phyloP scores from a whole-genome alignment of 257 asterid genomes.

The Solanum sejunctum region DNA sequence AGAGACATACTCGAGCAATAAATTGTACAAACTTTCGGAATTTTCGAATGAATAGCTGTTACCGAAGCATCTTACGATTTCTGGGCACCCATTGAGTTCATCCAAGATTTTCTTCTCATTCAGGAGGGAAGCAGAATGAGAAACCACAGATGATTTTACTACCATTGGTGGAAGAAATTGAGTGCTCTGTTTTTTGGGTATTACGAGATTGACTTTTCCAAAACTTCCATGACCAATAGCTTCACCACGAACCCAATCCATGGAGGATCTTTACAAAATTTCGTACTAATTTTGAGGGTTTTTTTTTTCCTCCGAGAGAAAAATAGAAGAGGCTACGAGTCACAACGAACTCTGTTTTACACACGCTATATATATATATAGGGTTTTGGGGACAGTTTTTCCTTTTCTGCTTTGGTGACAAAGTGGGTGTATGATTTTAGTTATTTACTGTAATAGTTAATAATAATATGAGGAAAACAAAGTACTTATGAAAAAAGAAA shows the following conservation, averaged over 20 bases:
- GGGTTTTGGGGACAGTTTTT: neutral
- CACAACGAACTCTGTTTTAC: neutral
- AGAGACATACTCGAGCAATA: conserved; percentile 68
- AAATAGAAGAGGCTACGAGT: neutral
- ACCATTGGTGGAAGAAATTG: conserved; percentile 39
- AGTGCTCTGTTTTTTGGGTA: conserved; percentile 4
- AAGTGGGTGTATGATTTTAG: neutral
- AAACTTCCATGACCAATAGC: conserved; percentile 68
- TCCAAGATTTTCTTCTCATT: conserved; percentile 51
- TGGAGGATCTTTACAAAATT: neutral
- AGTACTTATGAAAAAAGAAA: neutral
- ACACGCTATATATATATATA: conserved; percentile 6
- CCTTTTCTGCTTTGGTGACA: conserved; percentile 4
- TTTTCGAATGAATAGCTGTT: conserved; percentile 43
- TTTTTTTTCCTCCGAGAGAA: neutral
- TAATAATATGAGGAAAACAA: neutral
- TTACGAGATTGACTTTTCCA: conserved; percentile 58
- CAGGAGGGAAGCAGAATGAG: conserved; percentile 28
- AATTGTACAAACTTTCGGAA: conserved; percentile 61
- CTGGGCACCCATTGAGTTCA: conserved; percentile 42
- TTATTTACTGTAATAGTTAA: neutral
- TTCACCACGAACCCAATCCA: conserved; percentile 84
- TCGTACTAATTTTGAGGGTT: neutral
- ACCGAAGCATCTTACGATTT: conserved; percentile 56
- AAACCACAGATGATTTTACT: conserved; percentile 52